phyloP scores from a whole-genome alignment of 169 alveolate species.

The Plasmodium berghei region DNA sequence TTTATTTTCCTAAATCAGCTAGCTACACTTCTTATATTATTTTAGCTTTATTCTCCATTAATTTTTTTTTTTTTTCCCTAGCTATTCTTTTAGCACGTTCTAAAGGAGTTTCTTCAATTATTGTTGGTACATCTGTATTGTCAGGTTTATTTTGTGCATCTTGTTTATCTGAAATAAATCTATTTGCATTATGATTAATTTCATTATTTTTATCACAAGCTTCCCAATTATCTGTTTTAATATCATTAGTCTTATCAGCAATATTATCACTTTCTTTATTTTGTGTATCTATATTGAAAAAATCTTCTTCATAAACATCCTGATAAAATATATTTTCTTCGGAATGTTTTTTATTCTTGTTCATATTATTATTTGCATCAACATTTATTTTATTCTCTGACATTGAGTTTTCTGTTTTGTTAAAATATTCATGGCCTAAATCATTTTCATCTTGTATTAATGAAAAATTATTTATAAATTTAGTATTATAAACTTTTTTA shows the following conservation, averaged over 20 bases:
- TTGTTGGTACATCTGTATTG: neutral
- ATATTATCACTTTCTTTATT: neutral
- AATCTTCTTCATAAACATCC: conserved; percentile 32
- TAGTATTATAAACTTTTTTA: conserved; percentile 56
- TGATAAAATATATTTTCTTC: conserved; percentile 5
- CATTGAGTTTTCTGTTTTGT: neutral
- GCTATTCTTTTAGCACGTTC: conserved; percentile 66
- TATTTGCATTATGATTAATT: neutral
- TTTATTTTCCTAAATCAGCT: no score
- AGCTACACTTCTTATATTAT: conserved; percentile 8
- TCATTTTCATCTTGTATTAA: neutral
- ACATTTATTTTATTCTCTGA: neutral
- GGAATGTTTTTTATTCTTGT: neutral
- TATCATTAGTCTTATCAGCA: neutral
- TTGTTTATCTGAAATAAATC: neutral
- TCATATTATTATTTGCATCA: neutral
- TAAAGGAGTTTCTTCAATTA: conserved; percentile 48
- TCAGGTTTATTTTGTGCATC: neutral
- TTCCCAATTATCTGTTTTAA: neutral
- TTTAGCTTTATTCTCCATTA: conserved; percentile 36
- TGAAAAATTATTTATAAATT: conserved; percentile 26
- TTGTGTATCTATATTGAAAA: conserved; percentile 10
- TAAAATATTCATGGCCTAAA: neutral
- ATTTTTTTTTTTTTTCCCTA: conserved; percentile 42
- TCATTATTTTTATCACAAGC: neutral